Evolutionary conservation across 2,329 filamentous ascomycete species (phyloP), one percentile per base, ranked within the genome.

Genomic region (Pseudogymnoascus sp.): DNA sequence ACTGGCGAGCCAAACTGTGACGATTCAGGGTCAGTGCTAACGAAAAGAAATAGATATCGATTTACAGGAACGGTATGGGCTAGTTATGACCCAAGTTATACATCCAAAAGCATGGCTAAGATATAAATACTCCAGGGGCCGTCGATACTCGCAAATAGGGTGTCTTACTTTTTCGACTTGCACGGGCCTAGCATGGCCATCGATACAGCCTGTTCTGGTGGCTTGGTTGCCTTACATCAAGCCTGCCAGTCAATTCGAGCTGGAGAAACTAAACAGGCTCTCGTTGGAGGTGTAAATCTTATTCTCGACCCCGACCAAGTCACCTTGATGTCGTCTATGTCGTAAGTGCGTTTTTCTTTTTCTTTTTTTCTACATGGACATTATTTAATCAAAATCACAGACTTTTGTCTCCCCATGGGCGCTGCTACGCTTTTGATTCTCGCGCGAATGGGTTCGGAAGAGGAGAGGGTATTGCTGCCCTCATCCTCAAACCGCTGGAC

Each of bases 161-260:
- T 69, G 8, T 66, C 65, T 5, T 68, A 68, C 45, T 66, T 65
- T 38, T 69, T 69, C 59, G 66, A 68, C 60, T 63, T 65, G 61
- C 21, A 43, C 11, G 61, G 61, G 23, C 61, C 61, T 6, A 62
- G 60, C 37, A 60, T 66, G 16, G 65, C 63, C 1, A 7, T 67
- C 21, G 65, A 67, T 41, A 65, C 65, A 11, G 66, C 59, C 3
- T 68, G 63, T 33, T 63, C 63, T 5, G 58, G 78, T 4, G 80
- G 80, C 43, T 73, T 85, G 12, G 78, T 83, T 2, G 78, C 80
- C 0, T 72, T 84, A 3, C 80, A 84, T 67, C 71, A 80, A 43
- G 82, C 80, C 1, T 78, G 77, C 45, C 70, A 73, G 45, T 67
- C 66, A 12, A 60, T 76, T 11, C 66, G 69, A 8, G 64, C 61